Base-by-base conservation (phyloP, 306 rosid genomes). In the Canavalia ensiformis region DNA sequence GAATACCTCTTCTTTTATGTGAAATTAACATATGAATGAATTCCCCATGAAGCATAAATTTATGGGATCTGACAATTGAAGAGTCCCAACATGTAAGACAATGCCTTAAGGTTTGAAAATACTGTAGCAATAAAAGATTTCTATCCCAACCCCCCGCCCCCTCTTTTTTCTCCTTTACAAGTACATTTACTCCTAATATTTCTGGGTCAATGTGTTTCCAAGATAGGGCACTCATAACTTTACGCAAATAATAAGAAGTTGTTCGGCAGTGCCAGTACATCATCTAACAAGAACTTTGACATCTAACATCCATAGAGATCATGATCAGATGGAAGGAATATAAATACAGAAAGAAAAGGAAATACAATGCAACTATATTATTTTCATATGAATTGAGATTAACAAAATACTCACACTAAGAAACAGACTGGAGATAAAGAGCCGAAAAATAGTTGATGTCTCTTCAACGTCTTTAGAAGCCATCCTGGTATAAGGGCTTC, bases 401-500 rank as follows among this genome's bases (percentile, higher is more conserved):
- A 25, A 55, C 64, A 8, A 84, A 58, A 57, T 80, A 88, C 99
- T 89, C 84, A 95, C 99, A 84, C 98, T 95, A 75, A 95, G 96
- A 82, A 88, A 65, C 78, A 95, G 81, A 77, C 99, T 95, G 81
- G 94, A 88, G 82, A 83, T 75, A 68, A 95, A 95, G 65, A 91
- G 94, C 70, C 97, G 89, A 79, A 89, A 93, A 90, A 93, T 88
- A 46, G 91, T 75, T 28, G 90, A 72, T 46, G 91, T 82, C 86
- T 90, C 98, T 79, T 79, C 89, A 25, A 83, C 91, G 68, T 90
- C 97, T 82, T 89, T 95, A 46, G 97, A 90, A 71, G 91, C 84
- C 93, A 90, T 91, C 85, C 99, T 91, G 54, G 90, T 51, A 84
- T 93, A 88, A 50, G 97, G 97, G 89, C 88, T 95, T 37, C 77